phyloP scores from a whole-genome alignment of 73 alveolate species.

The Stentor roeselii region DNA sequence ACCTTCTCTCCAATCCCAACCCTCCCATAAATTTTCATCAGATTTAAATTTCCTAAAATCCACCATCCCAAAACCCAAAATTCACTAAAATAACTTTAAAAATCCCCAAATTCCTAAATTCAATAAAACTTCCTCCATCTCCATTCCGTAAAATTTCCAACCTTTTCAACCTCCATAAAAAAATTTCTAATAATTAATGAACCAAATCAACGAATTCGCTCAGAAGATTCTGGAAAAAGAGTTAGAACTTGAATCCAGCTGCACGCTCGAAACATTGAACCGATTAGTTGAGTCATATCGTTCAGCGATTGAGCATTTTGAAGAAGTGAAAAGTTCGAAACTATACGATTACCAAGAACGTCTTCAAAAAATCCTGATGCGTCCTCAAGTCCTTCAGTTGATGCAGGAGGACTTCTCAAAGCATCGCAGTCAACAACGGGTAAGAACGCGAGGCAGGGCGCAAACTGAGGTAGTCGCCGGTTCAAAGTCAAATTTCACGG shows the following conservation, averaged over 20 bases:
- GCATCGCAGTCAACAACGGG: not conserved
- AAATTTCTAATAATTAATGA: too few species aligned
- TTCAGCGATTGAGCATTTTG: conserved; percentile 9
- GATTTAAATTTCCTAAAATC: too few species aligned
- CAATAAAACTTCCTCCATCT: too few species aligned
- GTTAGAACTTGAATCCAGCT: not conserved
- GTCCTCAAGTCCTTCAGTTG: conserved; percentile 24
- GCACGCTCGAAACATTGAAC: not conserved
- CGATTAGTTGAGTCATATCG: not conserved
- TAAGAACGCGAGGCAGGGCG: not conserved
- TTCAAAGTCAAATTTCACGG: too few species aligned
- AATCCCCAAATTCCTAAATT: too few species aligned
- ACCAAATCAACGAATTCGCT: too few species aligned
- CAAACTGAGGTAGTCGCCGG: not conserved
- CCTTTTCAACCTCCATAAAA: too few species aligned
- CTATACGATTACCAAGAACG: not conserved
- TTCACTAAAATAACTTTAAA: too few species aligned
- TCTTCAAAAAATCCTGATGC: conserved; percentile 4
- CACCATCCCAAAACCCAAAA: too few species aligned
- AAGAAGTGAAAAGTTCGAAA: not conserved
- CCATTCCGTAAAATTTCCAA: too few species aligned
- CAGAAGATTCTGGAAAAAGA: not conserved
- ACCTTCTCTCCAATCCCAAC: too few species aligned
- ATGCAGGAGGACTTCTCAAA: conserved; percentile 5
- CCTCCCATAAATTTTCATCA: too few species aligned